Conservation (phyloP, 495 filamentous ascomycete genomes). For the Penicillium waksmanii region DNA sequence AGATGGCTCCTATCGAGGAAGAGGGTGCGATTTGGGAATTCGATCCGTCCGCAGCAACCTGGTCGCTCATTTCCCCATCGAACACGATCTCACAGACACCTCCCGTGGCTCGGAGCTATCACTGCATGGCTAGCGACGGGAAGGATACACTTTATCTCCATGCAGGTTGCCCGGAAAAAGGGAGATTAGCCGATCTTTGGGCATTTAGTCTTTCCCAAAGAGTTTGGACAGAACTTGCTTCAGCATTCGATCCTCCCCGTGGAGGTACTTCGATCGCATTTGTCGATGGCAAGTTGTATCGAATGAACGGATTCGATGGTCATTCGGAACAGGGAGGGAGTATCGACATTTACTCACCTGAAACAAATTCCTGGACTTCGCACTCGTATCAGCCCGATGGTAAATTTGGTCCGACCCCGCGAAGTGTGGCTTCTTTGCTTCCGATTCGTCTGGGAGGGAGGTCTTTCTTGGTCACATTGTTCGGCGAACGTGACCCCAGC, state of each 20-base stretch:
- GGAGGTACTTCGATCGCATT: slow-evolving; percentile 67
- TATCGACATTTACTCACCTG: slow-evolving; percentile 58
- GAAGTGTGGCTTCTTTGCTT: slow-evolving; percentile 53
- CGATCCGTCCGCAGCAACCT: slow-evolving; percentile 32
- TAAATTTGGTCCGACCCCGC: slow-evolving; percentile 28
- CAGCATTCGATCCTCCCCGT: slow-evolving; percentile 62
- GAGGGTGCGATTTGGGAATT: slow-evolving; percentile 53
- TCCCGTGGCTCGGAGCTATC: slow-evolving; percentile 54
- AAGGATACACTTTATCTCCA: slow-evolving; percentile 67
- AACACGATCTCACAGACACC: slow-evolving; percentile 9
- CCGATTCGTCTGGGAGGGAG: slow-evolving; percentile 54
- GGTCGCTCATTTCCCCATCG: slow-evolving; percentile 33
- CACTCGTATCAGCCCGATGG: slow-evolving; percentile 52
- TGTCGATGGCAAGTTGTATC: slow-evolving; percentile 60
- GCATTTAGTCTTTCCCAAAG: slow-evolving; percentile 62
- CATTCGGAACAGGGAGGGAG: slow-evolving; percentile 63
- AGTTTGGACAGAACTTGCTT: slow-evolving; percentile 63
- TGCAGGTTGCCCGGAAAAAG: slow-evolving; percentile 66
- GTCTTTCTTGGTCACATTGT: slow-evolving; percentile 63
- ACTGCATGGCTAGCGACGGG: slow-evolving; percentile 49
- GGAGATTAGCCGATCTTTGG: slow-evolving; percentile 69
- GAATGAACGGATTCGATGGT: slow-evolving; percentile 77
- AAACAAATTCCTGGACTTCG: slow-evolving; percentile 47
- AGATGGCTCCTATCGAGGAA: slow-evolving; percentile 58
- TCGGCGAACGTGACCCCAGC: slow-evolving; percentile 69